Percentiles rank a stretch among this genome's conserved stretches.
These are phyloP conservation scores for Fusarium mundagurra DNA, from an alignment of 2,329 filamentous ascomycete genomes.

Conservation along the genomic window DNA sequence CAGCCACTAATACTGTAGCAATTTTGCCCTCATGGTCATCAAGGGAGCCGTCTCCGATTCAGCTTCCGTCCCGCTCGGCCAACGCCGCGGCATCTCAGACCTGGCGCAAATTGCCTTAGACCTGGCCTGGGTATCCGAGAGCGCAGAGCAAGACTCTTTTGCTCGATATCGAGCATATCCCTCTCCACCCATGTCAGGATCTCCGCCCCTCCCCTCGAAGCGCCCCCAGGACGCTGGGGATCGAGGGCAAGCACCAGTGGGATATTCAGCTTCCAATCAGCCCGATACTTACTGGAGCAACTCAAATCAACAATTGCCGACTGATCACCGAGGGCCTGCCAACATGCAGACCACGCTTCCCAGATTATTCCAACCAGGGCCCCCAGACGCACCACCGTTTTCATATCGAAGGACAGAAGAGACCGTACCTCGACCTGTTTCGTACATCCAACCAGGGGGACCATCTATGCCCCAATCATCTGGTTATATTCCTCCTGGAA, in stretches of 20 bases:
- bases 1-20: conserved; percentile 36
- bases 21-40: conserved; percentile 63
- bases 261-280: conserved; percentile 54
- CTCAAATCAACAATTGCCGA: conserved; percentile 41
- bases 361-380: conserved; percentile 44
- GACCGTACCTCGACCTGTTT: conserved; percentile 34
- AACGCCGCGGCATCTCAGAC: conserved; percentile 66
- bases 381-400: conserved; percentile 36
- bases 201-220: conserved; percentile 69
- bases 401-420: conserved; percentile 43
- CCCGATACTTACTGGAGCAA: conserved; percentile 63
- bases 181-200: conserved; percentile 79
- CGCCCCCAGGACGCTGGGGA: conserved; percentile 66
- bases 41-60: conserved; percentile 55
- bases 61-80: conserved; percentile 61
- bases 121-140: conserved; percentile 58
- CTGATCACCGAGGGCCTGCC: conserved; percentile 37
- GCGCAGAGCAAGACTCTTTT: conserved; percentile 61
- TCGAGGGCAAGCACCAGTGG: conserved; percentile 57
- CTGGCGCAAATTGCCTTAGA: conserved; percentile 64
- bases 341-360: conserved; percentile 41
- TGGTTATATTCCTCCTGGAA: conserved; percentile 35
- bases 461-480: conserved; percentile 31
- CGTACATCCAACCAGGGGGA: conserved; percentile 38
- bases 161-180: conserved; percentile 70